phyloP scores from a whole-genome alignment of 83 land plant species.

The Thuja plicata region DNA sequence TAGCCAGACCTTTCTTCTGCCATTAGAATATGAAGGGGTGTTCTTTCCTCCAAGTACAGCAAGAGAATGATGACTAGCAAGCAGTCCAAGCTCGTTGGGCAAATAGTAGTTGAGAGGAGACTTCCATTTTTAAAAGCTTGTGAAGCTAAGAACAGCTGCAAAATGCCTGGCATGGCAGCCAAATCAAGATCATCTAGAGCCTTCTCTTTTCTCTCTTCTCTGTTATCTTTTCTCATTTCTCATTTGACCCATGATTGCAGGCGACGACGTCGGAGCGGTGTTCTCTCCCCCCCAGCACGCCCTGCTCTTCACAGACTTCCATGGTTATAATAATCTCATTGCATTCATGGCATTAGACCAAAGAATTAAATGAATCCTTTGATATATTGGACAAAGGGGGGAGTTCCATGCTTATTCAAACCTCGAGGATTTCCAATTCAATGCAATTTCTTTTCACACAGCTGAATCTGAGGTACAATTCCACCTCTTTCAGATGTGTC shows the following conservation, averaged over 20 bases:
- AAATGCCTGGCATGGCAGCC: slow-evolving; percentile 5
- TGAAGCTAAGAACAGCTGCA: neutral
- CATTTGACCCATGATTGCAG: slow-evolving; percentile 16
- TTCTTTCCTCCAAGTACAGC: neutral
- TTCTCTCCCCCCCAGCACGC: slow-evolving; percentile 9
- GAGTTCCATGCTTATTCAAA: neutral
- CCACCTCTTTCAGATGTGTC: neutral
- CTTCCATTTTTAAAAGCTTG: neutral
- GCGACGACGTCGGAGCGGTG: slow-evolving; percentile 9
- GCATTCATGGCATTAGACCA: slow-evolving; percentile 7
- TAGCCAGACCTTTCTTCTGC: no score
- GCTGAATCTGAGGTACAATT: neutral
- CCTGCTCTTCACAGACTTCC: slow-evolving; percentile 3
- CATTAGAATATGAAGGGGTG: no score
- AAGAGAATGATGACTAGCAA: neutral
- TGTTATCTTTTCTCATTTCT: no score
- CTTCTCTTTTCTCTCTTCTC: neutral
- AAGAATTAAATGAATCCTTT: neutral
- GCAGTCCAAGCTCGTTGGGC: neutral
- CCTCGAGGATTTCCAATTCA: neutral
- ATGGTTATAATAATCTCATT: neutral
- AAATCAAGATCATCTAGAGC: neutral
- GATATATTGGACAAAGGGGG: neutral
- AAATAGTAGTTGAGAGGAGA: neutral
- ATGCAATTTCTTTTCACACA: neutral